Percentiles rank a stretch among this genome's conserved stretches.
Evolutionary conservation across 1,284 basidiomycete genomes (phyloP).

Genomic region (Sporisorium scitamineum): DNA sequence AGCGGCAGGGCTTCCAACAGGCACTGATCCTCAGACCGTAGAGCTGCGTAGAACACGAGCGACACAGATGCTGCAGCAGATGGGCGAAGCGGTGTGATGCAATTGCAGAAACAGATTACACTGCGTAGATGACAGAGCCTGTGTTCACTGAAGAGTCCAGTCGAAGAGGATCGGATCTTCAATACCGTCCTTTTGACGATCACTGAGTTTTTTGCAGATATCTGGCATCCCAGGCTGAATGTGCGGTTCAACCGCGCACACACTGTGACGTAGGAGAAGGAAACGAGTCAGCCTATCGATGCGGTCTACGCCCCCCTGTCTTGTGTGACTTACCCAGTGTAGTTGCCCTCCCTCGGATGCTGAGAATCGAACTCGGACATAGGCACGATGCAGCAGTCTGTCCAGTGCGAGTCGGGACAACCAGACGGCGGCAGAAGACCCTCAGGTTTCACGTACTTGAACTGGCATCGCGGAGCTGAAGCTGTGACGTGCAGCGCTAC

Average conservation of each 20-base stretch:
- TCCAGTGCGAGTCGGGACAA: constrained; percentile 20
- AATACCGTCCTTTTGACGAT: not conserved
- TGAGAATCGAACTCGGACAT: constrained; percentile 1
- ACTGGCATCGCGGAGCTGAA: constrained; percentile 25
- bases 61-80: constrained; percentile 26
- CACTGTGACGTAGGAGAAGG: constrained; percentile 3
- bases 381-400: constrained; percentile 26
- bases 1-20: constrained; percentile 23
- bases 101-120: not conserved
- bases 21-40: constrained; percentile 30
- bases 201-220: constrained; percentile 12
- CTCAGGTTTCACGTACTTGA: constrained; percentile 1
- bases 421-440: constrained; percentile 4
- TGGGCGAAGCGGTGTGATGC: constrained; percentile 32
- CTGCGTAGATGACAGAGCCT: not conserved
- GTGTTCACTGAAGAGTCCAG: constrained; percentile 9
- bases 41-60: constrained; percentile 37
- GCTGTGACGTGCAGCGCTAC: constrained; percentile 9
- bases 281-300: not conserved
- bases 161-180: not conserved
- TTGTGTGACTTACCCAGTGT: constrained; percentile 11
- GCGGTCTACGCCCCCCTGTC: no score
- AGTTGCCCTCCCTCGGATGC: constrained; percentile 6
- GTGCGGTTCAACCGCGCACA: constrained; percentile 19
- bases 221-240: constrained; percentile 8